phyloP scores from a whole-genome alignment of 768 basidiomycete species.

The Lentinula raphanica region DNA sequence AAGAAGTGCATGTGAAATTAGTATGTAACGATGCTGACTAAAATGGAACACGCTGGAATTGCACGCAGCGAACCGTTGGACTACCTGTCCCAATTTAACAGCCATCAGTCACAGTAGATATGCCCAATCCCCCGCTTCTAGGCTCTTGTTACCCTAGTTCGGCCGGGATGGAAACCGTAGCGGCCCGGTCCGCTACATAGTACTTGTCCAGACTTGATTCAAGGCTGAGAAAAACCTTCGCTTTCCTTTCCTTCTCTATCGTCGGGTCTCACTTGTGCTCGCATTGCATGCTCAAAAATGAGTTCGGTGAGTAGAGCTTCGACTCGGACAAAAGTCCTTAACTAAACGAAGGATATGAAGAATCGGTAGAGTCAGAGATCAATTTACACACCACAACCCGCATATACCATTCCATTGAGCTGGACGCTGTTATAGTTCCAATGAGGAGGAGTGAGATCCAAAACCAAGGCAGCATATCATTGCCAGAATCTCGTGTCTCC shows the following conservation, averaged over 20 bases:
- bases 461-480: constrained; percentile 57
- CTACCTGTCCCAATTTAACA: no score
- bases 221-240: no score
- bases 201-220: no score
- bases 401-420: constrained; percentile 50
- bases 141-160: no score
- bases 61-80: no score
- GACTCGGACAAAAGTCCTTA: constrained; percentile 16
- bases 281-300: constrained; percentile 29
- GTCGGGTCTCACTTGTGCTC: constrained; percentile 46
- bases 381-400: constrained; percentile 30
- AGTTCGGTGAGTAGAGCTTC: constrained; percentile 19
- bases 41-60: no score
- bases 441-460: constrained; percentile 53
- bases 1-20: background rate
- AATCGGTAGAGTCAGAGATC: background rate
- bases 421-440: constrained; percentile 37
- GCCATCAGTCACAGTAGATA: no score
- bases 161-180: no score
- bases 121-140: no score
- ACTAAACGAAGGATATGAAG: constrained; percentile 7
- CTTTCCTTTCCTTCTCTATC: background rate
- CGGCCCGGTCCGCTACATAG: no score
- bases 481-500: constrained; percentile 45
- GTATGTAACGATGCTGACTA: background rate